phyloP scores from a whole-genome alignment of 768 basidiomycete species.

The Russula foetens region DNA sequence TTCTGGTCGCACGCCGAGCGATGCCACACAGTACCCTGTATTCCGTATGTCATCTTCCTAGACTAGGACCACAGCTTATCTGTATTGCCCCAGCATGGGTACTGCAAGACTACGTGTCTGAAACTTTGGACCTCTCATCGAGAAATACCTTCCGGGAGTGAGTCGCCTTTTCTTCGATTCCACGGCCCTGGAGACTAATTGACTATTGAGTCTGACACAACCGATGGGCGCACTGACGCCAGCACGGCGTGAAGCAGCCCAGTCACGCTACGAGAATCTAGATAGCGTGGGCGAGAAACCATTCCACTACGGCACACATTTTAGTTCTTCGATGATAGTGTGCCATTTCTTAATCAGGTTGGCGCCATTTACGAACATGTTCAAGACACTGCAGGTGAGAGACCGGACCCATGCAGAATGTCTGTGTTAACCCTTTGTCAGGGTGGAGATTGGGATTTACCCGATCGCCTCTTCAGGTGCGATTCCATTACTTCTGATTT shows the following conservation, averaged over 20 bases:
- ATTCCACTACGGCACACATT: conserved; percentile 93
- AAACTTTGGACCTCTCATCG: conserved; percentile 54
- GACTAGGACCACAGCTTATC: background rate
- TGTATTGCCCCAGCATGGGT: conserved; percentile 64
- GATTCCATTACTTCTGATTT: background rate
- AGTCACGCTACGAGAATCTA: conserved; percentile 64
- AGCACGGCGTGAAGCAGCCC: conserved; percentile 66
- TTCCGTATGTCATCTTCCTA: conserved; percentile 49
- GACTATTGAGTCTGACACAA: conserved; percentile 45
- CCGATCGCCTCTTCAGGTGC: conserved; percentile 75
- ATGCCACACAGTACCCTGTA: conserved; percentile 91
- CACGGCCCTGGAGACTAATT: background rate
- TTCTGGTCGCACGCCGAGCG: conserved; percentile 87
- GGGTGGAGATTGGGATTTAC: conserved; percentile 94
- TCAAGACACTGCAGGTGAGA: conserved; percentile 70
- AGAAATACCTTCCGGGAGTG: conserved; percentile 66
- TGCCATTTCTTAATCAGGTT: conserved; percentile 90
- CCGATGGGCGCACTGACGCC: conserved; percentile 89
- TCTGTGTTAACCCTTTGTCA: conserved; percentile 26
- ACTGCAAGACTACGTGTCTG: conserved; percentile 73
- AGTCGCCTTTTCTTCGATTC: conserved; percentile 2
- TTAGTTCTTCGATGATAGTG: conserved; percentile 94
- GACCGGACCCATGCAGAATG: conserved; percentile 2
- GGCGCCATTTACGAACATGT: conserved; percentile 90
- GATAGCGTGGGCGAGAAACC: conserved; percentile 78